Conservation (phyloP, 2,329 filamentous ascomycete genomes). For the Alternaria panax region DNA sequence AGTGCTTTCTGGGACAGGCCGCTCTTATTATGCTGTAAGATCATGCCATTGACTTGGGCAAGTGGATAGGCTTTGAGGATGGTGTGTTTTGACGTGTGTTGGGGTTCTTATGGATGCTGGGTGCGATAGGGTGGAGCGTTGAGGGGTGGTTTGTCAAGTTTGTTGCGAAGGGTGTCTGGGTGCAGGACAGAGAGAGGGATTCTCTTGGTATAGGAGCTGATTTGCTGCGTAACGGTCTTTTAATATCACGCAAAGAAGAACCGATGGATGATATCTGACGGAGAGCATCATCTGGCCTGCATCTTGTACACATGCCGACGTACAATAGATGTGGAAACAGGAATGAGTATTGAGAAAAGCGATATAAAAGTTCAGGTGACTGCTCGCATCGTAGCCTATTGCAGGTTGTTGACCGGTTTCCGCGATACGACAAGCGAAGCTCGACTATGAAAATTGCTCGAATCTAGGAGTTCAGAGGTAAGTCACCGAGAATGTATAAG, state of each 20-base stretch:
- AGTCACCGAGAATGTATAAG: not conserved
- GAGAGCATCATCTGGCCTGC: too few species aligned
- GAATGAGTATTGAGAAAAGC: too few species aligned
- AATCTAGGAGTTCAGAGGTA: too few species aligned
- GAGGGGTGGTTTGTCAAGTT: slow-evolving; percentile 12
- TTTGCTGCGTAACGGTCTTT: not conserved
- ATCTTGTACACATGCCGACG: too few species aligned
- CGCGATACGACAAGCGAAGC: too few species aligned
- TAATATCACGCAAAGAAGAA: not conserved
- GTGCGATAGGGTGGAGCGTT: slow-evolving; percentile 25
- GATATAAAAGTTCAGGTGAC: too few species aligned
- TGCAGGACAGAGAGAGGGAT: slow-evolving; percentile 26
- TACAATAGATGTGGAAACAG: too few species aligned
- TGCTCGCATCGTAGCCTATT: too few species aligned
- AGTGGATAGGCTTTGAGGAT: slow-evolving; percentile 26
- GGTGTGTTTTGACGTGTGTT: slow-evolving; percentile 24
- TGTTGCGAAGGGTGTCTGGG: slow-evolving; percentile 29
- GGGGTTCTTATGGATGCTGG: slow-evolving; percentile 32
- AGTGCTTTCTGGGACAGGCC: slow-evolving; percentile 34
- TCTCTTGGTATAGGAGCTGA: slow-evolving; percentile 32
- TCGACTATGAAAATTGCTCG: too few species aligned
- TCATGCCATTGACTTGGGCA: slow-evolving; percentile 35
- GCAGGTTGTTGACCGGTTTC: too few species aligned
- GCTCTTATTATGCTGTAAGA: slow-evolving; percentile 40
- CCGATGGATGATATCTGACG: not conserved